Conservation (phyloP, 495 filamentous ascomycete genomes). For the Friedmanniomyces simplex region DNA sequence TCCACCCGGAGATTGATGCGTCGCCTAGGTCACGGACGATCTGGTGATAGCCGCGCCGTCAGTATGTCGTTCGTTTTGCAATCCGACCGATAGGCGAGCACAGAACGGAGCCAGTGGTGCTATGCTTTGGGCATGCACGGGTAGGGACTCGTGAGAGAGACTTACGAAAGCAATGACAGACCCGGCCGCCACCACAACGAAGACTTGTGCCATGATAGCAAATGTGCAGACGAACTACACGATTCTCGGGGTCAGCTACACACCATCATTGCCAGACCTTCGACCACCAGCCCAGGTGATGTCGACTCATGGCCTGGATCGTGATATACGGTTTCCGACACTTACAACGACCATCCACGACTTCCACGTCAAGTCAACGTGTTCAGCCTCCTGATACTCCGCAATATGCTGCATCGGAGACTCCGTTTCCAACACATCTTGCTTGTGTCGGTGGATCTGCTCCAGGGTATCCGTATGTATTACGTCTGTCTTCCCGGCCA, state of each 20-base stretch:
- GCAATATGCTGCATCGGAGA: constrained; percentile 10
- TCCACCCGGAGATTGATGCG: constrained; percentile 40
- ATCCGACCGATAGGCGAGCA: too few relatives aligned
- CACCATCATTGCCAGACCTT: not conserved
- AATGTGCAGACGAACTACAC: constrained; percentile 25
- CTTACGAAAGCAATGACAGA: constrained; percentile 41
- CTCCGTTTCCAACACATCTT: not conserved
- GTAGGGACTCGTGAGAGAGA: not conserved
- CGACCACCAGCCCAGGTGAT: too few relatives aligned
- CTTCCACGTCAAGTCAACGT: constrained; percentile 26
- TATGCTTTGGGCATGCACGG: too few relatives aligned
- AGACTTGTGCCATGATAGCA: constrained; percentile 36
- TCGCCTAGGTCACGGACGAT: constrained; percentile 43
- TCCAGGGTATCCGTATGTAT: not conserved
- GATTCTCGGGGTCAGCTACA: not conserved
- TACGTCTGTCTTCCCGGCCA: not conserved
- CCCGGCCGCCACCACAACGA: constrained; percentile 46
- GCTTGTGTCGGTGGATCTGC: not conserved
- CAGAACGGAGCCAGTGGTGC: too few relatives aligned
- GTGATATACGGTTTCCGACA: too few relatives aligned
- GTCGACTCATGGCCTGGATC: not conserved
- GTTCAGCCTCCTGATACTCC: constrained; percentile 13
- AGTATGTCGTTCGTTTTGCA: too few relatives aligned
- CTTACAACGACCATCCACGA: constrained; percentile 26
- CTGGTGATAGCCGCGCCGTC: not conserved